Conservation (phyloP, 495 filamentous ascomycete genomes). For the Penicillium angulare region DNA sequence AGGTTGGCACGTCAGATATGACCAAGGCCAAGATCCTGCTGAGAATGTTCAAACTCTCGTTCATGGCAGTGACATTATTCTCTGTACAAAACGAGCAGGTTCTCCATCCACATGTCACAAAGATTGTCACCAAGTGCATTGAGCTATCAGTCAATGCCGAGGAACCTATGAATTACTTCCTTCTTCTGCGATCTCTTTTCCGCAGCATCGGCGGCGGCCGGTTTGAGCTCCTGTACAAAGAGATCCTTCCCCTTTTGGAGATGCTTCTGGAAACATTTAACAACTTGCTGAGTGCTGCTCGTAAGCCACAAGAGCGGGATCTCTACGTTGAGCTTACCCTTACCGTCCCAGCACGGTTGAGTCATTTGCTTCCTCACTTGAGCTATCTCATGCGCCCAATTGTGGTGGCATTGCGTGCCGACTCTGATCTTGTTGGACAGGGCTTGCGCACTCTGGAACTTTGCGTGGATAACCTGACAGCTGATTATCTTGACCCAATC, state of each 20-base stretch:
- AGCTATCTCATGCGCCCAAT: constrained; percentile 97
- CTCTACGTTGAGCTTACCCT: constrained; percentile 95
- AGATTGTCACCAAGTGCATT: constrained; percentile 94
- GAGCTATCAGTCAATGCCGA: constrained; percentile 93
- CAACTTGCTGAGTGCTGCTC: constrained; percentile 82
- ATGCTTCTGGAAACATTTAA: constrained; percentile 98
- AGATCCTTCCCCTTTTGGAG: constrained; percentile 91
- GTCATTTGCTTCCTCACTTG: constrained; percentile 94
- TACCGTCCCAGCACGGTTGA: constrained; percentile 91
- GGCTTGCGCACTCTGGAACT: constrained; percentile 91
- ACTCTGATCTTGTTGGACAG: constrained; percentile 90
- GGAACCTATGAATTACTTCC: constrained; percentile 98
- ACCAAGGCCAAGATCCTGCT: constrained; percentile 89
- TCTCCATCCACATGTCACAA: constrained; percentile 89
- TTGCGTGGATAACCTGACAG: constrained; percentile 96
- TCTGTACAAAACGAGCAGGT: constrained; percentile 93
- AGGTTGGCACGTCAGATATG: constrained; percentile 88
- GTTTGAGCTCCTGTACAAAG: constrained; percentile 97
- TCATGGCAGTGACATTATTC: constrained; percentile 98
- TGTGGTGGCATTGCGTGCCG: constrained; percentile 87
- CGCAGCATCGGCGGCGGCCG: constrained; percentile 95
- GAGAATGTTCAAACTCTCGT: constrained; percentile 95
- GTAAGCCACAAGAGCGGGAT: constrained; percentile 87
- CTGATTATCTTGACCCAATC: constrained; percentile 96
- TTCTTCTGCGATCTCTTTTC: constrained; percentile 87